Percentiles rank a stretch among this genome's conserved stretches.
These are phyloP conservation scores for Calonectria hongkongensis DNA, from an alignment of 2,329 filamentous ascomycete genomes.

Conservation along the genomic window DNA sequence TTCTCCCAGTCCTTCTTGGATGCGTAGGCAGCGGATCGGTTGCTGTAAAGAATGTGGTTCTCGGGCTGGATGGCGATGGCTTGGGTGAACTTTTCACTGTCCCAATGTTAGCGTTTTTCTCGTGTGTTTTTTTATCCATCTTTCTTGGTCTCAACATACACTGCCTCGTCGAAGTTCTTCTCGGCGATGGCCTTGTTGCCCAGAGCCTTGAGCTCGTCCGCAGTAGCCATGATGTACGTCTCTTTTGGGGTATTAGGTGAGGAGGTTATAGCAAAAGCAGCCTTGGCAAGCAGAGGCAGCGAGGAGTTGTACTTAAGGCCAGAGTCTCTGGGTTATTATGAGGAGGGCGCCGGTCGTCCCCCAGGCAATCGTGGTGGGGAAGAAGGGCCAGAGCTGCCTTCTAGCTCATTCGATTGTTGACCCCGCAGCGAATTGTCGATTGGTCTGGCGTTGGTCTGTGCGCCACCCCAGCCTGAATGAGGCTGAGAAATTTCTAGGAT, in stretches of 20 bases:
- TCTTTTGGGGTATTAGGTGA: slow-evolving; percentile 30
- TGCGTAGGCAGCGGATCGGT: slow-evolving; percentile 90
- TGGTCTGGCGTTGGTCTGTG: slow-evolving; percentile 52
- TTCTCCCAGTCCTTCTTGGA: slow-evolving; percentile 92
- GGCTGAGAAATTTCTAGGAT: slow-evolving; percentile 47
- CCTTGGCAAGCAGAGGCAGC: slow-evolving; percentile 35
- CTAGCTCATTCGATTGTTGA: slow-evolving; percentile 66
- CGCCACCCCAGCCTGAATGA: slow-evolving; percentile 42
- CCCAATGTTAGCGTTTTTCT: slow-evolving; percentile 42
- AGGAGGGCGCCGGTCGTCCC: slow-evolving; percentile 49
- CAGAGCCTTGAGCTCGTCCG: slow-evolving; percentile 92
- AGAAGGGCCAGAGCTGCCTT: slow-evolving; percentile 59
- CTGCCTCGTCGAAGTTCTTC: slow-evolving; percentile 96
- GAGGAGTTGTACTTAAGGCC: slow-evolving; percentile 39
- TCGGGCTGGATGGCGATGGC: slow-evolving; percentile 90
- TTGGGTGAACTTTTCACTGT: slow-evolving; percentile 93
- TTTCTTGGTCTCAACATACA: slow-evolving; percentile 77
- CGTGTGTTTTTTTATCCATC: slow-evolving; percentile 5
- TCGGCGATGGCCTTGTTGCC: slow-evolving; percentile 99
- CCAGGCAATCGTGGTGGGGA: slow-evolving; percentile 56
- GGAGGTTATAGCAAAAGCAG: slow-evolving; percentile 27
- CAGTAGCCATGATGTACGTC: slow-evolving; percentile 70
- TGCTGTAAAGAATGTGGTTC: slow-evolving; percentile 99
- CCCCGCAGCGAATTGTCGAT: slow-evolving; percentile 54
- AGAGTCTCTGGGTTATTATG: slow-evolving; percentile 40